A percentile compares a stretch with the other conserved stretches of the same genome.
phyloP scores from a whole-genome alignment of 805 yeast genomes.

The Starmerella davenportii region DNA sequence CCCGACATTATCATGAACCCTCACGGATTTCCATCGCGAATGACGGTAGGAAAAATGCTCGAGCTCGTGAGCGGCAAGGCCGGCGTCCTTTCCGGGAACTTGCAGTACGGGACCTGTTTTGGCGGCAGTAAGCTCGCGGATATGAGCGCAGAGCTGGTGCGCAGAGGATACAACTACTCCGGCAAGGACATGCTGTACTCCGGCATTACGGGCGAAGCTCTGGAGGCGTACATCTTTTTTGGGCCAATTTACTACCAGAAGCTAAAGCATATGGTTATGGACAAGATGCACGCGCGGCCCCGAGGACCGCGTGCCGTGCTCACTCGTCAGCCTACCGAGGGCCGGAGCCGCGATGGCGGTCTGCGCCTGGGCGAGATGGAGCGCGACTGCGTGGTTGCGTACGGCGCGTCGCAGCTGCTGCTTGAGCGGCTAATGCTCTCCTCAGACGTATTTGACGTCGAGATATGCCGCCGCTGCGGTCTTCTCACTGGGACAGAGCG shows the following conservation, averaged over 20 bases:
- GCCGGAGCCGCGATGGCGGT: conserved; percentile 98
- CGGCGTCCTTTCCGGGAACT: conserved; percentile 77
- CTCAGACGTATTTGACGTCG: conserved; percentile 96
- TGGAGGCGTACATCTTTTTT: conserved; percentile 93
- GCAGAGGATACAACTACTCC: conserved; percentile 80
- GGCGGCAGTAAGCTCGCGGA: conserved; percentile 95
- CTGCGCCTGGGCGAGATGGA: conserved; percentile 98
- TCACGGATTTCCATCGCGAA: conserved; percentile 98
- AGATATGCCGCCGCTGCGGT: conserved; percentile 84
- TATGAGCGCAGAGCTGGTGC: conserved; percentile 78
- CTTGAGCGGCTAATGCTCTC: conserved; percentile 90
- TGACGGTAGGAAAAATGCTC: conserved; percentile 98
- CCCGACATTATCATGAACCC: conserved; percentile 99
- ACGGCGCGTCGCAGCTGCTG: conserved; percentile 90
- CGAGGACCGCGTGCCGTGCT: conserved; percentile 97
- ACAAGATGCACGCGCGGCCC: conserved; percentile 98
- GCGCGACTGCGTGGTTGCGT: conserved; percentile 97
- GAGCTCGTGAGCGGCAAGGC: conserved; percentile 94
- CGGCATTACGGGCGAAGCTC: conserved; percentile 92
- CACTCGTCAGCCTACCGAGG: conserved; percentile 97
- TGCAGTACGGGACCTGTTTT: conserved; percentile 95
- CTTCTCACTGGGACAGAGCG: conserved; percentile 82
- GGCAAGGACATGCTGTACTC: conserved; percentile 97
- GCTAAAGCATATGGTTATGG: conserved; percentile 95
- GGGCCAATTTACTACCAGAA: conserved; percentile 98